phyloP scores from a whole-genome alignment of 306 rosid genomes.

The Inga oerstediana region DNA sequence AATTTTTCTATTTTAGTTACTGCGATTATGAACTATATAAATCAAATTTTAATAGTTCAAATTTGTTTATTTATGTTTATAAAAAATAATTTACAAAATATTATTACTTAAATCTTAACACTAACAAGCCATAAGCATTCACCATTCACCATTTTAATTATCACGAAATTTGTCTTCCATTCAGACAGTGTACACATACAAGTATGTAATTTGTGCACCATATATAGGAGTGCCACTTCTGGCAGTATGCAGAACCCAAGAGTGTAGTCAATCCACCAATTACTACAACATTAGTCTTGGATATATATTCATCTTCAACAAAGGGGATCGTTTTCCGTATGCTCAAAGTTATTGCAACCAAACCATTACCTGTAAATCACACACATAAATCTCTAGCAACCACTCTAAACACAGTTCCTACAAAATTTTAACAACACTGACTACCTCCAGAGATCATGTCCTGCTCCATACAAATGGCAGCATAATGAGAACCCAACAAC shows the following conservation, averaged over 20 bases:
- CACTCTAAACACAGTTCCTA: too few species aligned
- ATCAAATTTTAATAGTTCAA: too few species aligned
- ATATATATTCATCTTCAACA: constrained; percentile 74
- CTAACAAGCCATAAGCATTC: not conserved
- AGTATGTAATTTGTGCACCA: not conserved
- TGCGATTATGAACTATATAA: too few species aligned
- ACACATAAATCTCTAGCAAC: too few species aligned
- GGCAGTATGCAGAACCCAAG: constrained; percentile 12
- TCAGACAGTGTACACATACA: not conserved
- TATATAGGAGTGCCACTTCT: not conserved
- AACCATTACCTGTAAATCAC: constrained; percentile 49
- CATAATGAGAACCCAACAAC: too few species aligned
- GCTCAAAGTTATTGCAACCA: constrained; percentile 50
- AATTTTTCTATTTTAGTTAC: too few species aligned
- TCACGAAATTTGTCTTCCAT: not conserved
- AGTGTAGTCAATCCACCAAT: constrained; percentile 50
- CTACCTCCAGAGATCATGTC: too few species aligned
- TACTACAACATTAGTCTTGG: constrained; percentile 50
- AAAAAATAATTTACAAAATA: too few species aligned
- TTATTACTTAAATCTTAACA: too few species aligned
- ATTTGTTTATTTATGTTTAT: too few species aligned
- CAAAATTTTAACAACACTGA: too few species aligned
- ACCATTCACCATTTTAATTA: not conserved
- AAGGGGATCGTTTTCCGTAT: constrained; percentile 75
- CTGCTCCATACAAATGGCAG: too few species aligned